Evolutionary conservation across 2,329 filamentous ascomycete genomes (phyloP), one percentile per base, ranked within the genome.

Genomic region (Alternaria brassicicola): DNA sequence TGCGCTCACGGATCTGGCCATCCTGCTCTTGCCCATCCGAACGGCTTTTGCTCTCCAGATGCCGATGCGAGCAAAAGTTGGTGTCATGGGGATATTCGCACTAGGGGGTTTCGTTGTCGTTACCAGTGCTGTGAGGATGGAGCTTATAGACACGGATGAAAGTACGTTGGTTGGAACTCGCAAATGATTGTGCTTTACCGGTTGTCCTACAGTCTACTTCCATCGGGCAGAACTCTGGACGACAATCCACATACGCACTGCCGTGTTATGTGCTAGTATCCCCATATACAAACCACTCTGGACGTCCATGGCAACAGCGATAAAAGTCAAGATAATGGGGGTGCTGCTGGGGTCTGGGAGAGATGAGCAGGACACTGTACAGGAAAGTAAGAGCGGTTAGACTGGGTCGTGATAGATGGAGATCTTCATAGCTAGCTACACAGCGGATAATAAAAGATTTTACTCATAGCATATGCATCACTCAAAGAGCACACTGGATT

Each of bases 251-350:
- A 9, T 55, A 3, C 49, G 28, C 8, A 55, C 52, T 9, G 52
- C 52, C 4, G 30, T 55, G 15, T 30, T 49, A 19, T 55, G 35
- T 36, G 43, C 52, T 21, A 42, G 43, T n/a, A 17, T 55, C 3
- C 43, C 43, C 4, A 23, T 36, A 3, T 26, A 30, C 2, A 49
- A 41, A 5, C 33, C 52, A 15, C 36, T 55, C 6, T 55, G 43
- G 42, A 41, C 26, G 3, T 31, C 10, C 3, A 9, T 41, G 5
- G 48, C 33, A 9, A 48, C 7, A 6, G 6, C 4, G 17, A 5
- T 49, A 1, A 26, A 31, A 1, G 19, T 12, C 26, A 33, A 15
- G 43, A 17, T 46, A 2, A 31, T 15, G 6, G 17, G 12, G 3
- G 19, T 46, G 4, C 19, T 23, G 5, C 10, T 13, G 4, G 8